Evolutionary conservation across 2,329 filamentous ascomycete species (phyloP).

Genomic region (Aspergillus neotritici): DNA sequence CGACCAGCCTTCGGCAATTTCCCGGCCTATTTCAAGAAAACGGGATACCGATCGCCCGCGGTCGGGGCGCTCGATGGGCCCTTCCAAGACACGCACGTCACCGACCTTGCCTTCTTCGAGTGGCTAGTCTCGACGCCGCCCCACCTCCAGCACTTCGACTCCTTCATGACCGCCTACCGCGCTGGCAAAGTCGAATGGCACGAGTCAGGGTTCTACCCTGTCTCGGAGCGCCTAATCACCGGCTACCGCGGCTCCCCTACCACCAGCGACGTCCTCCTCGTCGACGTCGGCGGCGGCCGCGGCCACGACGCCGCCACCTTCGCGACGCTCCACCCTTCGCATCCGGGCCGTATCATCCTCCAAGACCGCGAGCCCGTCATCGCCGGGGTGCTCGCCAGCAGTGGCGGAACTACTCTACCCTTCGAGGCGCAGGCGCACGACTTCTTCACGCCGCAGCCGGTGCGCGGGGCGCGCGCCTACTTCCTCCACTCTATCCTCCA

Average conservation of each 20-base stretch:
- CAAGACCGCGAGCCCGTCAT: slow-evolving; percentile 20
- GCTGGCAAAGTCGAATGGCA: slow-evolving; percentile 36
- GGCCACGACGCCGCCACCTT: slow-evolving; percentile 39
- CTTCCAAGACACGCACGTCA: slow-evolving; percentile 35
- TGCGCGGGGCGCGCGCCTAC: slow-evolving; percentile 35
- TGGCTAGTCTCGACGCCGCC: slow-evolving; percentile 35
- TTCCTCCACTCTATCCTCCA: slow-evolving; percentile 34
- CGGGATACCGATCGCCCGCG: slow-evolving; percentile 23
- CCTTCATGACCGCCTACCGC: slow-evolving; percentile 37
- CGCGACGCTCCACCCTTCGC: slow-evolving; percentile 25
- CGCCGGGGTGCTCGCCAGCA: slow-evolving; percentile 22
- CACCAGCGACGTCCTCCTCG: slow-evolving; percentile 27
- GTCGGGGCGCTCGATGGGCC: slow-evolving; percentile 26
- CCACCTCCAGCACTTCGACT: slow-evolving; percentile 30
- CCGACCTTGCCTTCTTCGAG: slow-evolving; percentile 32
- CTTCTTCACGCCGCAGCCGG: slow-evolving; percentile 43
- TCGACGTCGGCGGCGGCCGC: slow-evolving; percentile 17
- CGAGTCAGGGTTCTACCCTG: slow-evolving; percentile 12
- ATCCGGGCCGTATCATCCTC: slow-evolving; percentile 3
- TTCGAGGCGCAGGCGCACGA: slow-evolving; percentile 38
- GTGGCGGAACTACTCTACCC: not conserved
- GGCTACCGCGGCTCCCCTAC: not conserved
- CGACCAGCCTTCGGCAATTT: slow-evolving; percentile 30
- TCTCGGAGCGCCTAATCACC: too few relatives aligned
- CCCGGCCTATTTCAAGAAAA: slow-evolving; percentile 29